Evolutionary conservation across 257 asterid genomes (phyloP).

Genomic region (Lycium ferocissimum): DNA sequence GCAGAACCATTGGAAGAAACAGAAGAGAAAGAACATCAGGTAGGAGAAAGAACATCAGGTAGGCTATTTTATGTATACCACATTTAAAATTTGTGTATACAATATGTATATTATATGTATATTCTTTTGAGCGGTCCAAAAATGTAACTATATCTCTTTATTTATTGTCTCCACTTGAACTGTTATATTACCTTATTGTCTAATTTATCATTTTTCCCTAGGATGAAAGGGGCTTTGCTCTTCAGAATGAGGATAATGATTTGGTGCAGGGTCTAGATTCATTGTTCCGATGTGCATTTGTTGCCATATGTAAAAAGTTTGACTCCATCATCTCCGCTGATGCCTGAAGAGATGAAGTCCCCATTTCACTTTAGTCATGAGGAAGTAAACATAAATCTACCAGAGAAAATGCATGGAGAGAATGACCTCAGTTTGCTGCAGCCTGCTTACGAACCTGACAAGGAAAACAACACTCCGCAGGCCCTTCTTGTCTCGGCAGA

Average conservation of each 20-base stretch:
- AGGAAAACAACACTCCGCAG: neutral
- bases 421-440: neutral
- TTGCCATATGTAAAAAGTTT: conserved; percentile 35
- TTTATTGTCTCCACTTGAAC: too few relatives aligned
- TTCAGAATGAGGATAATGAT: conserved; percentile 42
- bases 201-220: conserved; percentile 37
- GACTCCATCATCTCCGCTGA: conserved; percentile 41
- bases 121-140: too few relatives aligned
- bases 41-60: conserved; percentile 48
- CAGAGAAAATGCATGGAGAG: conserved; percentile 30
- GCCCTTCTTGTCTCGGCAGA: conserved; percentile 10
- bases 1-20: conserved; percentile 44
- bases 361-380: conserved; percentile 34
- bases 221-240: conserved; percentile 44
- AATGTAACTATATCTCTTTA: too few relatives aligned
- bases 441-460: neutral
- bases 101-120: too few relatives aligned
- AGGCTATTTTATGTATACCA: too few relatives aligned
- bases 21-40: conserved; percentile 45
- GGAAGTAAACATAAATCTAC: conserved; percentile 30
- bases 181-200: neutral
- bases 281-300: conserved; percentile 45
- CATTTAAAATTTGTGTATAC: too few relatives aligned
- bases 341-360: conserved; percentile 41
- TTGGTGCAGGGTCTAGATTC: conserved; percentile 44